A percentile compares a stretch with the other conserved stretches of the same genome.
Conservation (phyloP, 2,329 filamentous ascomycete genomes). For the Magnaporthiopsis poae region DNA sequence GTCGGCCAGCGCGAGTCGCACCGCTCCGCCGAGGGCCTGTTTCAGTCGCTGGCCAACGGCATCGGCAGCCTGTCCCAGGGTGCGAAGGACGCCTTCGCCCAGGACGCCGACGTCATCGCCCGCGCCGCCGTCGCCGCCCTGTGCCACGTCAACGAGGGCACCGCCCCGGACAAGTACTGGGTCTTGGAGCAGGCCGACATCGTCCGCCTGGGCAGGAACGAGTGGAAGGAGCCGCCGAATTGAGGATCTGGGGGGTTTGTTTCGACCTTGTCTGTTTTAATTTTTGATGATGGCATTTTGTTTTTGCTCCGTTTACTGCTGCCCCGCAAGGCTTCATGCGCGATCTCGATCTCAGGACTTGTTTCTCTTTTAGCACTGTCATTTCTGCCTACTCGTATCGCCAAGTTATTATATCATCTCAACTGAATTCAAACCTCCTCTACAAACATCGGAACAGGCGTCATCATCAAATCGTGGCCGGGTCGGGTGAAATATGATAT, state of each 20-base stretch:
- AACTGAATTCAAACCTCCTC: no score
- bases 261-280: neutral
- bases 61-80: slow-evolving; percentile 44
- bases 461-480: no score
- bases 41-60: slow-evolving; percentile 45
- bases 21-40: slow-evolving; percentile 46
- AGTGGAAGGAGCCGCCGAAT: slow-evolving; percentile 32
- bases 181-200: slow-evolving; percentile 52
- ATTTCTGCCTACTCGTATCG: no score
- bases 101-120: slow-evolving; percentile 65
- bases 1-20: slow-evolving; percentile 57
- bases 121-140: slow-evolving; percentile 55
- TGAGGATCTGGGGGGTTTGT: neutral
- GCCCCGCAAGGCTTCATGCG: no score
- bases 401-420: no score
- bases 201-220: slow-evolving; percentile 53
- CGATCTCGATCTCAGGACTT: no score
- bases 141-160: slow-evolving; percentile 47
- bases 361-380: no score
- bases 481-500: no score
- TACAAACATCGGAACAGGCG: no score
- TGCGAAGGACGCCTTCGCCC: slow-evolving; percentile 57
- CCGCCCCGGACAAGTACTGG: slow-evolving; percentile 53
- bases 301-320: no score
- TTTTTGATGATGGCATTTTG: no score